Evolutionary conservation across 805 yeast species (phyloP).

Genomic region (Clavispora asparagi): DNA sequence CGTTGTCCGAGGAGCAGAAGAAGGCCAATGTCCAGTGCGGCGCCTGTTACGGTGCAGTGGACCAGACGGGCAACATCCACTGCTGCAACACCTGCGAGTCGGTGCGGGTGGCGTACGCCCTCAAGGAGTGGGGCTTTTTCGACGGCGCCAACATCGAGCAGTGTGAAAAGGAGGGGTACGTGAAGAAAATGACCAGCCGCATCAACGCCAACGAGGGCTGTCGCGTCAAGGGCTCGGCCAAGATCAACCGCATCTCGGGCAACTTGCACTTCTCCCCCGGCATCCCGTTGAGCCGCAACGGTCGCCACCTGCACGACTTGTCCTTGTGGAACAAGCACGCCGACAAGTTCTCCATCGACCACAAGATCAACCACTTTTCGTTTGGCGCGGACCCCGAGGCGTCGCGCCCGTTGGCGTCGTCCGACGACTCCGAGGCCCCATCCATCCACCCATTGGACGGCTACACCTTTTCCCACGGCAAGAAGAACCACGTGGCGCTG

Average conservation of each 20-base stretch:
- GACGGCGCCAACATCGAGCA: constrained; percentile 87
- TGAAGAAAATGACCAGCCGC: constrained; percentile 50
- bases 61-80: constrained; percentile 34
- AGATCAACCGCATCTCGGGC: constrained; percentile 82
- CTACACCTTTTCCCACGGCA: constrained; percentile 29
- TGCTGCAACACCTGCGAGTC: constrained; percentile 87
- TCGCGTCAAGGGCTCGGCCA: constrained; percentile 71
- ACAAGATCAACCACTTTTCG: constrained; percentile 70
- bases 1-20: constrained; percentile 23
- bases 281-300: constrained; percentile 53
- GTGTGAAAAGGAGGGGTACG: constrained; percentile 88
- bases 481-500: constrained; percentile 60
- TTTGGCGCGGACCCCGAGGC: constrained; percentile 63
- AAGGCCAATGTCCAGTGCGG: constrained; percentile 57
- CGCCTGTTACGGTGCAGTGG: constrained; percentile 79
- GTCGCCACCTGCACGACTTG: constrained; percentile 78
- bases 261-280: constrained; percentile 97
- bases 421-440: constrained; percentile 21
- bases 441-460: constrained; percentile 70
- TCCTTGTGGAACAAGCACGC: constrained; percentile 58
- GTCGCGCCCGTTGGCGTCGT: constrained; percentile 18
- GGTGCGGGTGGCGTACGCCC: constrained; percentile 74
- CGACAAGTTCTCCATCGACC: constrained; percentile 68
- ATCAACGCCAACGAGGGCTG: constrained; percentile 72
- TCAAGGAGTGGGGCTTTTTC: constrained; percentile 77